Evolutionary conservation across 768 basidiomycete species (phyloP).

Genomic region (Russula vinacea): DNA sequence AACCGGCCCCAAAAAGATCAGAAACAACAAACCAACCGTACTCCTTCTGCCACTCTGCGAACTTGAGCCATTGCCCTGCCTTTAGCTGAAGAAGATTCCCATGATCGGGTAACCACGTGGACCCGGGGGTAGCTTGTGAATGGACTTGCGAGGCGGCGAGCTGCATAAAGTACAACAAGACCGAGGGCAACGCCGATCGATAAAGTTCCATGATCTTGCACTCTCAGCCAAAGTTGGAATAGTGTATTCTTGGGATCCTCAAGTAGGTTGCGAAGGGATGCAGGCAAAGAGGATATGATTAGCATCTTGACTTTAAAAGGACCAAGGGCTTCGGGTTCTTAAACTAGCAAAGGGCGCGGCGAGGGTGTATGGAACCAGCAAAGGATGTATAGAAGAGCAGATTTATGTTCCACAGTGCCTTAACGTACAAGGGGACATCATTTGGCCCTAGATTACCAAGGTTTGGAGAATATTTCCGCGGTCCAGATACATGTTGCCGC

Average conservation of each 20-base stretch:
- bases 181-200: not conserved
- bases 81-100: conserved; percentile 2
- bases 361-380: not conserved
- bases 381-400: not conserved
- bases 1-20: not conserved
- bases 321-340: too few species aligned
- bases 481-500: too few species aligned
- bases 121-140: conserved; percentile 8
- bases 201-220: not conserved
- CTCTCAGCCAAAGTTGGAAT: not conserved
- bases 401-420: too few species aligned
- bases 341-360: too few species aligned
- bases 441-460: too few species aligned
- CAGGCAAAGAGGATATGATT: not conserved
- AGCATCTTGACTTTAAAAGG: too few species aligned
- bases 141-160: conserved; percentile 15
- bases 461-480: too few species aligned
- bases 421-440: too few species aligned
- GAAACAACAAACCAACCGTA: conserved; percentile 9
- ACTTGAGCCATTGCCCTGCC: conserved; percentile 11
- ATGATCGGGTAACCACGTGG: conserved; percentile 21
- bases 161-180: not conserved
- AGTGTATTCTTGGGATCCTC: not conserved
- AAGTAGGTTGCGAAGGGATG: not conserved
- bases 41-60: conserved; percentile 12